phyloP scores from a whole-genome alignment of 768 basidiomycete species.

The Cubamyces sp. region DNA sequence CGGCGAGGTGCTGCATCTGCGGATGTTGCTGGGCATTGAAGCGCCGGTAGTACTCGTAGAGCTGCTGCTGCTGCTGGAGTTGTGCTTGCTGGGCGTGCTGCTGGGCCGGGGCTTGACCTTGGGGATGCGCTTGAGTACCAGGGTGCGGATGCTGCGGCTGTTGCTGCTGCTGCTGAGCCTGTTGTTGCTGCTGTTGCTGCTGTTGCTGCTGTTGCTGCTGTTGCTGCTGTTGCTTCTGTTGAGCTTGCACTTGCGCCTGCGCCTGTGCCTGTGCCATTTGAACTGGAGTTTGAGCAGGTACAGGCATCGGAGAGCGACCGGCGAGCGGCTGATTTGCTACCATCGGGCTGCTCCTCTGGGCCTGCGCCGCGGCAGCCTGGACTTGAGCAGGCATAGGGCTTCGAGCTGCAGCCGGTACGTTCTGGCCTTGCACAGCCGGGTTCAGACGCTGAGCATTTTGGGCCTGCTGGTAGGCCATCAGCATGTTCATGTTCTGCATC shows the following conservation, averaged over 20 bases:
- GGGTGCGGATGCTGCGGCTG: conserved; percentile 1
- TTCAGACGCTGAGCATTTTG: background rate
- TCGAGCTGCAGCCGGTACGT: conserved; percentile 23
- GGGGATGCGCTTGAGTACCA: conserved; percentile 26
- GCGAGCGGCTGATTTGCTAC: conserved; percentile 23
- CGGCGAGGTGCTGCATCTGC: conserved; percentile 25
- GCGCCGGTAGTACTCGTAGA: conserved; percentile 19
- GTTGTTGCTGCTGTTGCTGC: conserved; percentile 12
- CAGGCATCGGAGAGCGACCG: conserved; percentile 31
- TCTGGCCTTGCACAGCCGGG: background rate
- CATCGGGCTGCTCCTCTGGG: conserved; percentile 27
- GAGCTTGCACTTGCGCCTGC: conserved; percentile 4
- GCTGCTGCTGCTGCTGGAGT: conserved; percentile 16
- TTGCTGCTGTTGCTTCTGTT: conserved; percentile 12
- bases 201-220: conserved; percentile 16
- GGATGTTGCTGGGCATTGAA: conserved; percentile 20
- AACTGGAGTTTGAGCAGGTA: conserved; percentile 18
- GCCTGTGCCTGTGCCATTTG: conserved; percentile 10
- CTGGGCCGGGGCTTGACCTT: conserved; percentile 20
- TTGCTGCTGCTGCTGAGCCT: conserved; percentile 19
- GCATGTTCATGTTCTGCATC: conserved; percentile 1
- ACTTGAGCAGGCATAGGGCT: conserved; percentile 26
- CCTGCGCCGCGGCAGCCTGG: conserved; percentile 20
- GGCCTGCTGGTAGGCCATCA: conserved; percentile 11
- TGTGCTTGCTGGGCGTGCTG: conserved; percentile 32